Conservation (phyloP, 2,329 filamentous ascomycete species). For the Talaromyces islandicus region DNA sequence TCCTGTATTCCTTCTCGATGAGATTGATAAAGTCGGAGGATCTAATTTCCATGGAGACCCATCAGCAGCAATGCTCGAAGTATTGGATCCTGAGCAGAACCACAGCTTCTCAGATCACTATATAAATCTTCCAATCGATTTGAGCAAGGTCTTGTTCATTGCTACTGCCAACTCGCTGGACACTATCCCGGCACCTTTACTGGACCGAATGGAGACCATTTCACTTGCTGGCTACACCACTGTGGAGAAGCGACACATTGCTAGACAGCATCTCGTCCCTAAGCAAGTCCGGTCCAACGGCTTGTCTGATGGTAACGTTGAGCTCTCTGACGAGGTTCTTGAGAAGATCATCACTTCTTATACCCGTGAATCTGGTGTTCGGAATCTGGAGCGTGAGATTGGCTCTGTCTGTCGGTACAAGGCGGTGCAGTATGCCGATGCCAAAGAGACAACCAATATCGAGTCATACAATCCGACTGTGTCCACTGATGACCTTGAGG, state of each 20-base stretch:
- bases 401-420: constrained; percentile 91
- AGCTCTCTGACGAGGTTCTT: constrained; percentile 74
- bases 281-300: constrained; percentile 94
- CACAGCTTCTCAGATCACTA: constrained; percentile 94
- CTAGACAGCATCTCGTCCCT: constrained; percentile 84
- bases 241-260: constrained; percentile 93
- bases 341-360: constrained; percentile 95
- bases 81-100: constrained; percentile 95
- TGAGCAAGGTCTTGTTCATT: constrained; percentile 96
- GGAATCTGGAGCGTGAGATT: constrained; percentile 92
- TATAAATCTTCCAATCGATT: constrained; percentile 87
- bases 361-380: constrained; percentile 91
- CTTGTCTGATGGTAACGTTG: constrained; percentile 66
- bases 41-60: constrained; percentile 93
- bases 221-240: constrained; percentile 92
- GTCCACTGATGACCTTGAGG: constrained; percentile 73
- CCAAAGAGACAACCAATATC: constrained; percentile 65
- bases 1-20: constrained; percentile 89
- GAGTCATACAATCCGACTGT: constrained; percentile 69
- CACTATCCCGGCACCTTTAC: constrained; percentile 85
- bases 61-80: constrained; percentile 94
- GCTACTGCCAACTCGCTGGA: constrained; percentile 93
- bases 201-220: constrained; percentile 97
- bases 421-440: constrained; percentile 90
- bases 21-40: constrained; percentile 93